Conservation (phyloP, 208 protist genomes). For the Naegleria fowleri region DNA sequence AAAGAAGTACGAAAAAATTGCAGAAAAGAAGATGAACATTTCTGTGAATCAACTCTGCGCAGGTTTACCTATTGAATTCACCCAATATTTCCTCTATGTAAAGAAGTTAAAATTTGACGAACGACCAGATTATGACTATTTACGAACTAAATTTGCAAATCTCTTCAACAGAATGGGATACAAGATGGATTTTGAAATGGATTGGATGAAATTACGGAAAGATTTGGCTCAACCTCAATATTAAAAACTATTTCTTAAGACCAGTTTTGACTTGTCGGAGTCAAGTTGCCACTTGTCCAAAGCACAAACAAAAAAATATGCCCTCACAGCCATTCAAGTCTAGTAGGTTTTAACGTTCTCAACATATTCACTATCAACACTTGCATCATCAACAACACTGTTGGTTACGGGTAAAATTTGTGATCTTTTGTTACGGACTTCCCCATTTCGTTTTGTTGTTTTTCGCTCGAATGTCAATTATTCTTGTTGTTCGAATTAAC, state of each 20-base stretch:
- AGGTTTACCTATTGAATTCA: constrained; percentile 85
- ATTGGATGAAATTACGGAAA: constrained; percentile 76
- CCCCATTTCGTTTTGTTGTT: too few species aligned
- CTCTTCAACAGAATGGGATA: constrained; percentile 94
- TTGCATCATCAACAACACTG: too few species aligned
- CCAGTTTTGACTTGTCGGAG: too few species aligned
- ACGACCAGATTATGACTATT: constrained; percentile 96
- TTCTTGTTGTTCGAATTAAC: too few species aligned
- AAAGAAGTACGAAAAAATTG: constrained; percentile 88
- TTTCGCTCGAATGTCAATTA: too few species aligned
- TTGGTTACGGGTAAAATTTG: too few species aligned
- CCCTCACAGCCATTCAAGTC: too few species aligned
- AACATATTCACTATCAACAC: too few species aligned
- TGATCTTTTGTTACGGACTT: too few species aligned
- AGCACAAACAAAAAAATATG: too few species aligned
- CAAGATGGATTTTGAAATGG: constrained; percentile 95
- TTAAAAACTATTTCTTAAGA: not conserved
- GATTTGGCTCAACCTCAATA: not conserved
- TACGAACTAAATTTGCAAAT: constrained; percentile 93
- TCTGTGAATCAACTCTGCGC: not conserved
- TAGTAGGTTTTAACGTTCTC: too few species aligned
- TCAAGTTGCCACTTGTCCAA: too few species aligned
- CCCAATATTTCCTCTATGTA: constrained; percentile 93
- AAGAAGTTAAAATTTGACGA: constrained; percentile 94
- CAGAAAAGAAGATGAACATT: constrained; percentile 17